Conservation (phyloP, 2,329 filamentous ascomycete species). For the Epichloe amarillans region DNA sequence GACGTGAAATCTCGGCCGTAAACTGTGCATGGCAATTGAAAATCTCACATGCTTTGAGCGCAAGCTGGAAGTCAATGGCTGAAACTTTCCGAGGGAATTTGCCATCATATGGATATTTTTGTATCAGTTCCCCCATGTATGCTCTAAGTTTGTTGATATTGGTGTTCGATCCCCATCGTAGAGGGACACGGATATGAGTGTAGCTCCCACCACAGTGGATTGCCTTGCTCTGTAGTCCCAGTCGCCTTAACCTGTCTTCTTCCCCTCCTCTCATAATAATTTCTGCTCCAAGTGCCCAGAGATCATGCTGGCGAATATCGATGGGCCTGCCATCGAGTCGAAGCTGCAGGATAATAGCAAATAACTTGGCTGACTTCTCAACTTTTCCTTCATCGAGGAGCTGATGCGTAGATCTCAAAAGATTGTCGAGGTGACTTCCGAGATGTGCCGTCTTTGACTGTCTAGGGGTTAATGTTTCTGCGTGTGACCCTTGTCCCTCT, state of each 20-base stretch:
- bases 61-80: constrained; percentile 67
- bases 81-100: constrained; percentile 44
- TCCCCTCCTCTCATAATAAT: constrained; percentile 55
- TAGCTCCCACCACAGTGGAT: background rate
- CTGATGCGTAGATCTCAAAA: constrained; percentile 58
- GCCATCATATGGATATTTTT: constrained; percentile 60
- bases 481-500: background rate
- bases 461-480: background rate
- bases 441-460: constrained; percentile 10
- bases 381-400: constrained; percentile 62
- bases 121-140: constrained; percentile 68
- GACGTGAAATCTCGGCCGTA: constrained; percentile 26
- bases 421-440: constrained; percentile 44
- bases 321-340: constrained; percentile 28
- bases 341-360: constrained; percentile 57
- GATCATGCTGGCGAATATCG: constrained; percentile 54
- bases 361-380: constrained; percentile 57
- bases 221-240: background rate
- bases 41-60: constrained; percentile 69
- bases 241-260: constrained; percentile 9
- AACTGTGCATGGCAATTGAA: constrained; percentile 57
- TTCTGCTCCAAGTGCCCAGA: constrained; percentile 79
- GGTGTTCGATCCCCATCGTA: constrained; percentile 28
- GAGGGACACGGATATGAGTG: constrained; percentile 2
- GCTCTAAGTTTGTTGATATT: constrained; percentile 32